These are phyloP conservation scores for Wakefieldia striispora DNA, from an alignment of 768 basidiomycete species.

Conservation along the genomic window DNA sequence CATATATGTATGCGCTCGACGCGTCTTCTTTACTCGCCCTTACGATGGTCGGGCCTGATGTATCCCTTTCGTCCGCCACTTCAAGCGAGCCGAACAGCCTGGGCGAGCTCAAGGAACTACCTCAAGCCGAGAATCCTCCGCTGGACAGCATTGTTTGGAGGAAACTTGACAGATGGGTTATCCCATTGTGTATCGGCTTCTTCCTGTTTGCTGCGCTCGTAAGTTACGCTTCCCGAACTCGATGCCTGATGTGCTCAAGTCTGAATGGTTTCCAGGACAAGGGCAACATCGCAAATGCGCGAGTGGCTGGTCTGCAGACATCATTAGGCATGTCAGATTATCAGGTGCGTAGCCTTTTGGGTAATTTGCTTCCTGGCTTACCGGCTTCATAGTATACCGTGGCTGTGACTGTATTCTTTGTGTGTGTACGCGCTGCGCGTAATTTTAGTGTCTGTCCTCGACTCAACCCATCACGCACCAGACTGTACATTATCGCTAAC, in stretches of 20 bases:
- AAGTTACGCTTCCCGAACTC: slow-evolving; percentile 19
- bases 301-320: slow-evolving; percentile 56
- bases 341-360: slow-evolving; percentile 11
- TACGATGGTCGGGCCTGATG: too few relatives aligned
- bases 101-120: slow-evolving; percentile 2
- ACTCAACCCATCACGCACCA: slow-evolving; percentile 6
- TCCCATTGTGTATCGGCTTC: slow-evolving; percentile 49
- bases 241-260: neutral
- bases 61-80: too few relatives aligned
- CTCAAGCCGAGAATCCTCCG: slow-evolving; percentile 2
- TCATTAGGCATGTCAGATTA: slow-evolving; percentile 38
- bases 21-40: too few relatives aligned
- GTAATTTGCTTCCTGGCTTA: neutral
- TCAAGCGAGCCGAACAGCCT: neutral
- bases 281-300: slow-evolving; percentile 55
- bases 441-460: neutral
- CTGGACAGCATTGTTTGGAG: slow-evolving; percentile 44
- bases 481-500: slow-evolving; percentile 53
- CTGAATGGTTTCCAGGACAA: slow-evolving; percentile 26
- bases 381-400: slow-evolving; percentile 30
- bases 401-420: slow-evolving; percentile 28
- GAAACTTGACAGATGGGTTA: slow-evolving; percentile 46
- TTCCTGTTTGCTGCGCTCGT: slow-evolving; percentile 53
- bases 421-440: slow-evolving; percentile 12
- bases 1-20: too few relatives aligned